These are phyloP conservation scores for Saturnispora zaruensis DNA, from an alignment of 805 yeast genomes.

Conservation along the genomic window DNA sequence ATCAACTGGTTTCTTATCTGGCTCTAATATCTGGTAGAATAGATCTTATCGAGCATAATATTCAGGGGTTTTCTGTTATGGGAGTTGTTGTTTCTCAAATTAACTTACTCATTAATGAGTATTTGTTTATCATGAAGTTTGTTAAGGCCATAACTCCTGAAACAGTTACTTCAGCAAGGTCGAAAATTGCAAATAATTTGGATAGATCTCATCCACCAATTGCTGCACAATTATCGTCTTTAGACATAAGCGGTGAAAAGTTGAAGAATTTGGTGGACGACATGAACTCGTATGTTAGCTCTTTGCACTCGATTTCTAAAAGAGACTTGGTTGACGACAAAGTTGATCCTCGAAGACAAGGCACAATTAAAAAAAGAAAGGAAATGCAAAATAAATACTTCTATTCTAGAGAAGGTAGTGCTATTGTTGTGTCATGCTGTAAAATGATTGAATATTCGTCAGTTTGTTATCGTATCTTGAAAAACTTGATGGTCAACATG, in stretches of 20 bases:
- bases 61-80: slow-evolving; percentile 57
- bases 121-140: slow-evolving; percentile 26
- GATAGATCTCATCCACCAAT: slow-evolving; percentile 1
- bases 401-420: slow-evolving; percentile 60
- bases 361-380: not conserved
- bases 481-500: slow-evolving; percentile 33
- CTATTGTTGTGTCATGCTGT: slow-evolving; percentile 25
- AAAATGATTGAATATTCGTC: slow-evolving; percentile 47
- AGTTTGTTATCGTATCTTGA: slow-evolving; percentile 44
- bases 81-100: slow-evolving; percentile 64
- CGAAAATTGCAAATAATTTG: not conserved
- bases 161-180: slow-evolving; percentile 26
- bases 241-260: slow-evolving; percentile 36
- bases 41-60: slow-evolving; percentile 68
- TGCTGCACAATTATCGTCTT: slow-evolving; percentile 32
- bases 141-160: slow-evolving; percentile 18
- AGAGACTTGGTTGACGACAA: slow-evolving; percentile 15
- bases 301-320: slow-evolving; percentile 37
- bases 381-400: slow-evolving; percentile 28
- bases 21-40: slow-evolving; percentile 66
- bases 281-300: slow-evolving; percentile 55
- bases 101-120: slow-evolving; percentile 53
- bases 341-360: slow-evolving; percentile 7
- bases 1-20: slow-evolving; percentile 49
- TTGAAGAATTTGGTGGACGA: slow-evolving; percentile 54